Evolutionary conservation across 305 asterid species (phyloP), one percentile per base, ranked within the genome.

Genomic region (Plantago coronopus): DNA sequence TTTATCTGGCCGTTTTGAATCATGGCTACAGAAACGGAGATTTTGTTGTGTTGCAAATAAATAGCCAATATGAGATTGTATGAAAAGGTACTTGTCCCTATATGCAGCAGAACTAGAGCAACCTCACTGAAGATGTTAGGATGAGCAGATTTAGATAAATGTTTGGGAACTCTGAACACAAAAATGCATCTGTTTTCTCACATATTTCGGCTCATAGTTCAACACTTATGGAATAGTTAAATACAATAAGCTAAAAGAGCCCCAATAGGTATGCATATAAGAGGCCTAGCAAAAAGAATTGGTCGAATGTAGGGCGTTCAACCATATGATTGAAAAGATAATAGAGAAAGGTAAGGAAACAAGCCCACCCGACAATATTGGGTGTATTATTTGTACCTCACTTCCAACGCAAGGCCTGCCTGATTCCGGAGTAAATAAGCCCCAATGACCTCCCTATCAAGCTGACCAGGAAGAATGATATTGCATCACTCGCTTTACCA

Each of bases 391-490:
- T n/a, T n/a, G 19, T 63, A 66, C 67, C 78, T 84, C 79, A 91
- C 80, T 83, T 84, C 79, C 93, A 83, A 18, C 84, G 77, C 64
- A 93, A 71, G 73, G 96, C 83, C 74, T 87, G 91, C 69, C 97
- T 82, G 64, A 93, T 93, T 60, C 97, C 97, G 29, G 96, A 83
- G 69, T 81, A 86, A 68, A 93, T 89, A 54, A 93, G 85, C 58
- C 97, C 98, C 82, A 93, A 66, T 21, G 96, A 93, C 78, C 94
- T 79, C 48, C 99, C 97, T 19, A 93, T 89, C 84, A 93, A 78
- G 72, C 76, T 68, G 69, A 89, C 91, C 19, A 93, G 81, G 77
- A 93, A 84, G 78, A 93, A 93, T 7, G 98, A 84, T 66, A 84
- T 81, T 64, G 91, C 98, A 62, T 89, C 96, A 47, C 97, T 88